Percentiles rank a stretch among this genome's conserved stretches.
Evolutionary conservation across 108 stramenopile species (phyloP).

Genomic region (Hondaea fermentalgiana): DNA sequence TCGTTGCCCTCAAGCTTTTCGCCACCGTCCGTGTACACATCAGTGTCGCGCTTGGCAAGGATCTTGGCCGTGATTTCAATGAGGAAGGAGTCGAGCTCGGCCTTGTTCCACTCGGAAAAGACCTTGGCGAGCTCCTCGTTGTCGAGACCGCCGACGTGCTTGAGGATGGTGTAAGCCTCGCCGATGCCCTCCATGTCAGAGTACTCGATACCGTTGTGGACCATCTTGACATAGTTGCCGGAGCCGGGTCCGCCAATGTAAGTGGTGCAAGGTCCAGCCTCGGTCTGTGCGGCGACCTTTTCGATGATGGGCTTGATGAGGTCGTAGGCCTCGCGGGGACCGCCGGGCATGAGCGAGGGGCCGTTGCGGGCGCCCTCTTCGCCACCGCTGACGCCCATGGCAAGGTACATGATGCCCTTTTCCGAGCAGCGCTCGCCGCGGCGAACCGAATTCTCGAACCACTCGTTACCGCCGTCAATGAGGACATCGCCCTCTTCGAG

Average conservation of each 20-base stretch:
- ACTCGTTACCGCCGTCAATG: constrained; percentile 97
- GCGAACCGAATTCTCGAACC: constrained; percentile 92
- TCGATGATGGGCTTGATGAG: constrained; percentile 80
- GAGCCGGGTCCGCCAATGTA: constrained; percentile 83
- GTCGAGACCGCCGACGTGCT: constrained; percentile 61
- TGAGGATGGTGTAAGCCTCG: constrained; percentile 88
- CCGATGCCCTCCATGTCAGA: constrained; percentile 98
- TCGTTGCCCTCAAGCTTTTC: background rate
- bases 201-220: constrained; percentile 99
- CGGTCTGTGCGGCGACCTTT: constrained; percentile 79
- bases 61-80: constrained; percentile 94
- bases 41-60: constrained; percentile 37
- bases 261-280: constrained; percentile 82
- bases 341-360: constrained; percentile 95
- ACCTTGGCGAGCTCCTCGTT: constrained; percentile 84
- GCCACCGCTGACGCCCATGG: constrained; percentile 97
- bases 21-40: constrained; percentile 60
- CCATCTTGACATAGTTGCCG: constrained; percentile 96
- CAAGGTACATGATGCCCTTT: constrained; percentile 82
- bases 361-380: constrained; percentile 97
- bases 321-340: constrained; percentile 84
- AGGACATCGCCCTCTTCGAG: constrained; percentile 88
- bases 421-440: constrained; percentile 68
- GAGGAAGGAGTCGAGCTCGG: constrained; percentile 76
- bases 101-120: constrained; percentile 84